phyloP scores from a whole-genome alignment of 257 asterid species.

The Solanum clarkiae region DNA sequence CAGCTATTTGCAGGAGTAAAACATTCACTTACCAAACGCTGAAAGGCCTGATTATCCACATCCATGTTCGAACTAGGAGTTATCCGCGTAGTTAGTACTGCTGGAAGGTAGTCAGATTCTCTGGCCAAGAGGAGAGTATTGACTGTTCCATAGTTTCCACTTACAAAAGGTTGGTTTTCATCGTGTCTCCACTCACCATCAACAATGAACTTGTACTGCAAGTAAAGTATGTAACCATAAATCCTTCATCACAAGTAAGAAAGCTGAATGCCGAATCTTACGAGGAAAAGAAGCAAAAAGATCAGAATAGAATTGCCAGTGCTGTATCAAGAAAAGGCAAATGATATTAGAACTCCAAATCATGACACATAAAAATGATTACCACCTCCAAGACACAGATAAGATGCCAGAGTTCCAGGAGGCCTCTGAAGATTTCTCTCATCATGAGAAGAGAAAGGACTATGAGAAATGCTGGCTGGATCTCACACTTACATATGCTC shows the following conservation, averaged over 20 bases:
- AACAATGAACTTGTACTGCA: conserved; percentile 90
- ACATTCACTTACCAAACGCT: conserved; percentile 51
- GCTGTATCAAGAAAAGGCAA: not conserved
- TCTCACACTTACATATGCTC: not conserved
- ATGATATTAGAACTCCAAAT: not conserved
- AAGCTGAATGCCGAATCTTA: not conserved
- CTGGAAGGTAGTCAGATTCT: conserved; percentile 41
- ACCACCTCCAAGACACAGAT: not conserved
- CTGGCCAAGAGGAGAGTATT: conserved; percentile 66
- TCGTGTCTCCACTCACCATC: conserved; percentile 98
- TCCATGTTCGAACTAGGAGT: conserved; percentile 78
- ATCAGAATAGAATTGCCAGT: not conserved
- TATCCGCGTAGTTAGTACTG: conserved; percentile 35
- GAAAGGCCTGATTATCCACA: conserved; percentile 71
- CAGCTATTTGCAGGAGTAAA: not conserved
- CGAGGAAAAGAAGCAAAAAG: not conserved
- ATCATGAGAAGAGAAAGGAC: not conserved
- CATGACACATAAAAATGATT: not conserved
- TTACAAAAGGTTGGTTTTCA: conserved; percentile 62
- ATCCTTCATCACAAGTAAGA: not conserved
- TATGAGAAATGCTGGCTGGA: not conserved
- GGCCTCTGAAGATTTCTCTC: not conserved
- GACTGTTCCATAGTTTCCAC: conserved; percentile 62
- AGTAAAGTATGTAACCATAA: conserved; percentile 1
- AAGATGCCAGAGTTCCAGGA: not conserved